Evolutionary conservation across 2,329 filamentous ascomycete genomes (phyloP).

Genomic region (Diplodia intermedia): DNA sequence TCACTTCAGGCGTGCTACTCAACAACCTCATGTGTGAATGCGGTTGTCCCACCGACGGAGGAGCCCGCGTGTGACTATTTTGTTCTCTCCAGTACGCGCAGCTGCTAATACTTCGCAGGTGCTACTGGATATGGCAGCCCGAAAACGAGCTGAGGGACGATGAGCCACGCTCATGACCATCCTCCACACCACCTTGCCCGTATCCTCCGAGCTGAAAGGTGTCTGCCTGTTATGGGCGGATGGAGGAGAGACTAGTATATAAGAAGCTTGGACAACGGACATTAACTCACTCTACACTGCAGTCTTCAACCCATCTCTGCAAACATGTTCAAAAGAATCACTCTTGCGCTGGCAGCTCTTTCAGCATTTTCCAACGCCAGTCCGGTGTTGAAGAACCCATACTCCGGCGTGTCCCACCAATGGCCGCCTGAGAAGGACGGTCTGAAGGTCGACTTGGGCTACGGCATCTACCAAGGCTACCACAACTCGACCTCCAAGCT

Average conservation of each 20-base stretch:
- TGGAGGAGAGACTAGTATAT: not conserved
- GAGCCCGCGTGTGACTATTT: not conserved
- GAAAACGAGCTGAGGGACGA: not conserved
- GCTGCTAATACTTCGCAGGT: not conserved
- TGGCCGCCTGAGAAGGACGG: not conserved
- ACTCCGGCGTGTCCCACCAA: not conserved
- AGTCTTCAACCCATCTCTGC: not conserved
- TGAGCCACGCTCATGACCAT: not conserved
- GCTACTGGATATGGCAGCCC: not conserved
- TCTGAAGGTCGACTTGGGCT: constrained; percentile 37
- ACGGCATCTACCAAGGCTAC: constrained; percentile 37
- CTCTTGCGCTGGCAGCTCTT: not conserved
- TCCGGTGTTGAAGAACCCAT: not conserved
- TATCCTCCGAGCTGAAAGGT: not conserved
- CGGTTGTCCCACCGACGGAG: not conserved
- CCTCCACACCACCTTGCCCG: not conserved
- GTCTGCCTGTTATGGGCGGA: not conserved
- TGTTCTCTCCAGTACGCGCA: not conserved
- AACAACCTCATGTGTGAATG: not conserved
- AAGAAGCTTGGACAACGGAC: not conserved
- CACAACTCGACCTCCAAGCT: constrained; percentile 36
- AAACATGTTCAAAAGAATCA: not conserved
- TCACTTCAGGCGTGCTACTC: not conserved
- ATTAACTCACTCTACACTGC: not conserved
- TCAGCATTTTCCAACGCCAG: not conserved